Base-by-base conservation (phyloP, 306 rosid species). In the Leucaena leucocephala region DNA sequence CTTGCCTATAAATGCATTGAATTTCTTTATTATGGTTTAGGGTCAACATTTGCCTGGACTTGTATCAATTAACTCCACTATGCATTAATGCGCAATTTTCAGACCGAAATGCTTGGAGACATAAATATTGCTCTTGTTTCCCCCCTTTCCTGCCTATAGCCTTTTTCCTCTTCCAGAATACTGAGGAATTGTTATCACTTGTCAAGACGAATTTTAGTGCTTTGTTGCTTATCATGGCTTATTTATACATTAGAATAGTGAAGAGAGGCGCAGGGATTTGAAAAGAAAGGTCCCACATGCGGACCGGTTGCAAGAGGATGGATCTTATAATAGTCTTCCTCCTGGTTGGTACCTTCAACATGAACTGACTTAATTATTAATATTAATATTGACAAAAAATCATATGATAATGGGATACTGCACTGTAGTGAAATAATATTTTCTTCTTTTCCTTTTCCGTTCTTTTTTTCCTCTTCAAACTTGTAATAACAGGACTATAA, bases 311-410 rank as follows among this genome's bases (percentile, higher is more conserved):
- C 85, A 88, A 73, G 95, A 87, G 27, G 85, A 59, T 58, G 80
- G 82, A n/a, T 80, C 75, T 79, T 87, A 88, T 44, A 93, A 89
- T 73, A 84, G 84, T 72, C 91, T 89, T 65, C 98, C 98, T 68
- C 86, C 89, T 76, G 98, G 98, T 94, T 78, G 69, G 89, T 63
- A 42, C 72, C 74, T 78, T 17, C 17, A 13, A 48, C 10, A 38
- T 74, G 70, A 62, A 44, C 9, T 14, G 68, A 66, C 61, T 74
- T 88, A 35, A 67, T 62, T 49, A 49, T 15, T 49, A 49, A 49
- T 40, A 34, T 59, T 44, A 17, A 33, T 68, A 34, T 38, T 70
- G 78, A 63, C n/a, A 9, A 66, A 66, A 63, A 33, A n/a, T 69
- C 62, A 42, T 50, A 1, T 59, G 34, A 39, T 40, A 39, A 16